These are phyloP conservation scores for Magnolia sinica DNA, from an alignment of 164 flowering plant species.

Conservation along the genomic window DNA sequence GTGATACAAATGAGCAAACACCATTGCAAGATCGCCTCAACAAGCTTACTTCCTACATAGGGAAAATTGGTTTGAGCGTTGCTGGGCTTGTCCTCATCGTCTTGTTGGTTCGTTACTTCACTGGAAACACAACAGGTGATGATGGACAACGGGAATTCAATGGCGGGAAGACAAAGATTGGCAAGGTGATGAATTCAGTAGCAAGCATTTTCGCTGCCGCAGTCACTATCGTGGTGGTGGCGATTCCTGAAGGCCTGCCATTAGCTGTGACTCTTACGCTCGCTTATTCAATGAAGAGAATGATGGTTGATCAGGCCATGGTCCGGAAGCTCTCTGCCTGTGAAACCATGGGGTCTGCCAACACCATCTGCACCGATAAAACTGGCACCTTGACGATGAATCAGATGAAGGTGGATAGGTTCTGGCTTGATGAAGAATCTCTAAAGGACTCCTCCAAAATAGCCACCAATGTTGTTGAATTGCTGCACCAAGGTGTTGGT, in stretches of 20 bases:
- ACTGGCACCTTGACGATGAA: slow-evolving; percentile 60
- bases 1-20: slow-evolving; percentile 40
- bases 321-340: slow-evolving; percentile 35
- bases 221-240: slow-evolving; percentile 43
- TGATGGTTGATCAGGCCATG: slow-evolving; percentile 41
- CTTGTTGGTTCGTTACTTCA: slow-evolving; percentile 32
- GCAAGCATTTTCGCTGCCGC: slow-evolving; percentile 32
- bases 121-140: slow-evolving; percentile 35
- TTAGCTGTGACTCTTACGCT: slow-evolving; percentile 37
- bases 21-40: slow-evolving; percentile 58
- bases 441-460: slow-evolving; percentile 16
- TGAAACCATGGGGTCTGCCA: slow-evolving; percentile 39
- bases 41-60: slow-evolving; percentile 50
- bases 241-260: slow-evolving; percentile 42
- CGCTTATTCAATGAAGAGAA: slow-evolving; percentile 42
- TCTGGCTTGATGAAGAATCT: slow-evolving; percentile 40
- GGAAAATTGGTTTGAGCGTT: slow-evolving; percentile 48
- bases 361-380: slow-evolving; percentile 35
- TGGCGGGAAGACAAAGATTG: slow-evolving; percentile 31
- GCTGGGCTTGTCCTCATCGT: slow-evolving; percentile 40
- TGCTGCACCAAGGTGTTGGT: slow-evolving; percentile 44
- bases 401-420: slow-evolving; percentile 54
- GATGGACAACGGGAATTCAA: slow-evolving; percentile 38
- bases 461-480: slow-evolving; percentile 19
- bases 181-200: slow-evolving; percentile 31